Conservation (phyloP, 805 yeast genomes). For the Candida taoyuanica region DNA sequence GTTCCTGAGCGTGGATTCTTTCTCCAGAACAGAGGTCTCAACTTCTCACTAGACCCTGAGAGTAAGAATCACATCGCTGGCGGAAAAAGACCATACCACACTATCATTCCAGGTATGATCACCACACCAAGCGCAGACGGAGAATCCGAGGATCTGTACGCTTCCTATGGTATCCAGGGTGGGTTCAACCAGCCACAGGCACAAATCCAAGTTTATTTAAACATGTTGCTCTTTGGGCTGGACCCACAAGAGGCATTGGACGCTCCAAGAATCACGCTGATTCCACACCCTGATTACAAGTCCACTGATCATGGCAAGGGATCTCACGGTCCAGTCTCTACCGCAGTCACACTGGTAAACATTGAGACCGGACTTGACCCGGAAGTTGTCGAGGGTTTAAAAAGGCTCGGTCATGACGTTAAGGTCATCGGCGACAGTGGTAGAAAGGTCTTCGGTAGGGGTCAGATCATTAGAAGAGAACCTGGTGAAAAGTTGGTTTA, state of each 20-base stretch:
- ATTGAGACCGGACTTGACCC: conserved; percentile 61
- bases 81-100: conserved; percentile 72
- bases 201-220: conserved; percentile 71
- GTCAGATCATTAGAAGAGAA: conserved; percentile 61
- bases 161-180: conserved; percentile 81
- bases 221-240: conserved; percentile 55
- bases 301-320: conserved; percentile 52
- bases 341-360: conserved; percentile 52
- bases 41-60: conserved; percentile 57
- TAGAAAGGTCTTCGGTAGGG: conserved; percentile 56
- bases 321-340: conserved; percentile 59
- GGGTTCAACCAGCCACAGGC: conserved; percentile 87
- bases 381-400: conserved; percentile 42
- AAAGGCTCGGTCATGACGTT: conserved; percentile 54
- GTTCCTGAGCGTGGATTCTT: conserved; percentile 64
- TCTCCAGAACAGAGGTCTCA: conserved; percentile 73
- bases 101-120: conserved; percentile 79
- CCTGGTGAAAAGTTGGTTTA: conserved; percentile 43
- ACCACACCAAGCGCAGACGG: conserved; percentile 39
- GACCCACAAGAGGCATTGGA: conserved; percentile 73
- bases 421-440: conserved; percentile 36
- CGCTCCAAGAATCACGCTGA: conserved; percentile 66
- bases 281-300: conserved; percentile 42
- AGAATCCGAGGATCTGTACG: conserved; percentile 46
- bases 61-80: conserved; percentile 61